Evolutionary conservation across 1,139 yeast genomes (phyloP), one percentile per base, ranked within the genome.

Genomic region (Casaregolazyma suthepensis): DNA sequence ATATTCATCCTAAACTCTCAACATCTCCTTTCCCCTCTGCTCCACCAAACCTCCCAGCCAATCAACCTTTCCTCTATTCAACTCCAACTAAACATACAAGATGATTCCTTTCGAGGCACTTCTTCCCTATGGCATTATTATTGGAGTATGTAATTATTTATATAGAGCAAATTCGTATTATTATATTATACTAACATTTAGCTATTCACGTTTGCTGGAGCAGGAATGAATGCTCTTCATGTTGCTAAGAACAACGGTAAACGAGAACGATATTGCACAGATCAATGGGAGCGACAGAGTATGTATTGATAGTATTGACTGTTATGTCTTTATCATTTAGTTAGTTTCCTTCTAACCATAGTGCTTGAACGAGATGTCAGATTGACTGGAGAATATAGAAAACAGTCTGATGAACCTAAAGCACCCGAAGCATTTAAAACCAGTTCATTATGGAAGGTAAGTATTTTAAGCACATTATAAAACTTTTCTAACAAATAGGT

Each of bases 41-140:
- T 9, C 12, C 10, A 26, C 17, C 17, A 5, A 31, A 12, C 9
- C 6, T 43, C 51, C 52, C 52, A 49, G 46, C 52, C 52, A 49
- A 49, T 49, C 52, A 49, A 35, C 37, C 26, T 15, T 29, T 13
- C 5, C 43, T 19, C 37, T 43, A 43, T 43, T 43, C 19, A 18
- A 46, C 15, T 9, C 29, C 15, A 38, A 46, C 12, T 9, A 49
- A 29, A 15, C 42, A 23, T 49, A 26, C 51, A 68, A 54, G 45
- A 78, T 79, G 84, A 82, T 83, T 75, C 88, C 89, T 62, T 83
- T 83, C 72, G 88, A 83, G 77, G 87, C 86, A 56, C 71, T 83
- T 57, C 66, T 83, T 68, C 88, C 88, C 57, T 83, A 80, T 65
- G 85, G 81, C 59, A 74, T 83, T 61, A 83, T 83, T 77, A 70